Evolutionary conservation across 805 yeast genomes (phyloP).

Genomic region (Komagataella mondaviorum): DNA sequence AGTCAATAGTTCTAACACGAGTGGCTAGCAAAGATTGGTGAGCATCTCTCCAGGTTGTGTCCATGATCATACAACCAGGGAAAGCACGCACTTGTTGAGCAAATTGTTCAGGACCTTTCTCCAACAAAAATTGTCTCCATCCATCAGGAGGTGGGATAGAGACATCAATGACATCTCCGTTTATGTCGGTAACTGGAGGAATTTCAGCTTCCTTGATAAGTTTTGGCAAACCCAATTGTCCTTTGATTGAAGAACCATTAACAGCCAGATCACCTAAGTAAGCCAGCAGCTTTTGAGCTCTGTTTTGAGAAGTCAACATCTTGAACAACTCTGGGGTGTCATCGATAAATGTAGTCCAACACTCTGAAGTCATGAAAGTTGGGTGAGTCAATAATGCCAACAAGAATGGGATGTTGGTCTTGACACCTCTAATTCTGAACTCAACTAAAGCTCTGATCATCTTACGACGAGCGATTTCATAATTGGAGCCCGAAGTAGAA

Average conservation of each 20-base stretch:
- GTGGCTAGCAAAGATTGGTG: constrained; percentile 97
- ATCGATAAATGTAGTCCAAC: constrained; percentile 98
- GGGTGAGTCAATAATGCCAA: constrained; percentile 84
- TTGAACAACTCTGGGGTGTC: constrained; percentile 95
- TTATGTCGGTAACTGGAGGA: constrained; percentile 55
- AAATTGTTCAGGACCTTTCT: constrained; percentile 80
- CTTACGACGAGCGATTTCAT: constrained; percentile 93
- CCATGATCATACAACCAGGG: constrained; percentile 88
- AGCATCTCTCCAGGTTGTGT: constrained; percentile 99
- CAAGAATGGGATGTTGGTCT: constrained; percentile 94
- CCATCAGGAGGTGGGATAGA: constrained; percentile 53
- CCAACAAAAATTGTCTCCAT: constrained; percentile 82
- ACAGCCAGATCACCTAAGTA: constrained; percentile 91
- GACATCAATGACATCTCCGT: constrained; percentile 51
- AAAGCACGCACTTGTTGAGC: constrained; percentile 77
- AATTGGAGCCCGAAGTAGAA: constrained; percentile 93
- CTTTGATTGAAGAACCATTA: constrained; percentile 91
- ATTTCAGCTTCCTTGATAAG: constrained; percentile 60
- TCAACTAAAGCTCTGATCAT: constrained; percentile 95
- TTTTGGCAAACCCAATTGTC: constrained; percentile 90
- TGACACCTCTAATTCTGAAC: constrained; percentile 97
- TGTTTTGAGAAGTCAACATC: constrained; percentile 88
- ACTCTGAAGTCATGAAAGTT: constrained; percentile 70
- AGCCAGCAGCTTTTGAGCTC: constrained; percentile 87
- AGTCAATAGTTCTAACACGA: constrained; percentile 89